Evolutionary conservation across 2,329 filamentous ascomycete genomes (phyloP).

Genomic region (Fusarium siculi): DNA sequence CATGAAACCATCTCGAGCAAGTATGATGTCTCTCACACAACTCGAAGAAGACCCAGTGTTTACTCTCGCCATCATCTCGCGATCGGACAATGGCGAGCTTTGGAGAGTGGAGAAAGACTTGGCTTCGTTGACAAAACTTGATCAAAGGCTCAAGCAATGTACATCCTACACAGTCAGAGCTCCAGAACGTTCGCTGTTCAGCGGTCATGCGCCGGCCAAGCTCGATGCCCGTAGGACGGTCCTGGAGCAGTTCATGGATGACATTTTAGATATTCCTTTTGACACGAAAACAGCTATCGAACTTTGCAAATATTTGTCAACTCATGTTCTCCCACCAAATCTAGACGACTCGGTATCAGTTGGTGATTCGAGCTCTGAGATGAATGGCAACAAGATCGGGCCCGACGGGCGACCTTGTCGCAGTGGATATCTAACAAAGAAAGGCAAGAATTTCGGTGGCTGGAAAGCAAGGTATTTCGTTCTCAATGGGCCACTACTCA

Average conservation of each 20-base stretch:
- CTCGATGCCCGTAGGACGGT: conserved; percentile 86
- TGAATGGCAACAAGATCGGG: conserved; percentile 55
- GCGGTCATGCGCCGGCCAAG: conserved; percentile 91
- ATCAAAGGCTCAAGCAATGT: conserved; percentile 81
- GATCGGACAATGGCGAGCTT: conserved; percentile 79
- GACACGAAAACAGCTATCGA: conserved; percentile 80
- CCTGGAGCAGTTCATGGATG: conserved; percentile 86
- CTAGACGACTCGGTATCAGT: conserved; percentile 62
- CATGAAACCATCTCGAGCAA: conserved; percentile 91
- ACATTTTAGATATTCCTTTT: conserved; percentile 83
- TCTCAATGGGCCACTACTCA: conserved; percentile 71
- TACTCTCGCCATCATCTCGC: conserved; percentile 84
- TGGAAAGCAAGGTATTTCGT: conserved; percentile 87
- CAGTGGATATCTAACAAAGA: conserved; percentile 93
- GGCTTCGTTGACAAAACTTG: conserved; percentile 80
- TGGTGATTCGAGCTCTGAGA: conserved; percentile 39
- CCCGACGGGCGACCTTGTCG: conserved; percentile 76
- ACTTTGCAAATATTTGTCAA: conserved; percentile 88
- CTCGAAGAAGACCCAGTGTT: conserved; percentile 94
- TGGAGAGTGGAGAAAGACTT: conserved; percentile 97
- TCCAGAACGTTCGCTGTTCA: conserved; percentile 88
- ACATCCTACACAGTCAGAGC: conserved; percentile 78
- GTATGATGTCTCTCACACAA: conserved; percentile 81
- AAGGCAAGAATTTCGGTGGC: conserved; percentile 97
- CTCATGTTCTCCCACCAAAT: conserved; percentile 70